phyloP scores from a whole-genome alignment of 2,329 filamentous ascomycete genomes.

The Beauveria brongniartii region DNA sequence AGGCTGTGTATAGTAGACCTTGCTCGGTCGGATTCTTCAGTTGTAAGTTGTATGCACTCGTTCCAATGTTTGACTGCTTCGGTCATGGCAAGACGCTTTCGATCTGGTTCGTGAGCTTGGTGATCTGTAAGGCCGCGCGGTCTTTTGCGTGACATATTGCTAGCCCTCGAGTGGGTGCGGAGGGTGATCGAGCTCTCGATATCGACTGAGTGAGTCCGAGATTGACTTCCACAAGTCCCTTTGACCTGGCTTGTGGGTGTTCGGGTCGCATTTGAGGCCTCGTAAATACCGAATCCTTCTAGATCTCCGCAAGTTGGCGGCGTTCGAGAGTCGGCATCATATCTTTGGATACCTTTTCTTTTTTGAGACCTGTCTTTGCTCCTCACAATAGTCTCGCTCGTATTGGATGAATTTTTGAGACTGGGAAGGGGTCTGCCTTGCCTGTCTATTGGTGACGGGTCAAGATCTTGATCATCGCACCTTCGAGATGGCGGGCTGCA shows the following conservation, averaged over 20 bases:
- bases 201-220: not conserved
- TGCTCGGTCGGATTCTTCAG: slow-evolving; percentile 4
- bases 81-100: slow-evolving; percentile 8
- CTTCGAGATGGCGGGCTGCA: not conserved
- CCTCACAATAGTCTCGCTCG: not conserved
- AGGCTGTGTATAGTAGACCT: slow-evolving; percentile 11
- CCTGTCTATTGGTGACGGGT: not conserved
- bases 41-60: slow-evolving; percentile 8
- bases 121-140: not conserved
- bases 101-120: not conserved
- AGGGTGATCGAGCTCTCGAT: not conserved
- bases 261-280: not conserved
- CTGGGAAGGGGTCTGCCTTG: not conserved
- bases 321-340: not conserved
- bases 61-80: slow-evolving; percentile 17
- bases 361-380: too few species aligned
- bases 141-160: slow-evolving; percentile 7
- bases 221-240: not conserved
- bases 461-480: not conserved
- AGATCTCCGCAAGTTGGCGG: slow-evolving; percentile 2
- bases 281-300: not conserved
- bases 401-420: not conserved
- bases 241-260: not conserved
- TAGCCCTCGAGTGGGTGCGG: not conserved
- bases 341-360: not conserved